These are phyloP conservation scores for Boeremia exigua DNA, from an alignment of 2,329 filamentous ascomycete species.

Conservation along the genomic window DNA sequence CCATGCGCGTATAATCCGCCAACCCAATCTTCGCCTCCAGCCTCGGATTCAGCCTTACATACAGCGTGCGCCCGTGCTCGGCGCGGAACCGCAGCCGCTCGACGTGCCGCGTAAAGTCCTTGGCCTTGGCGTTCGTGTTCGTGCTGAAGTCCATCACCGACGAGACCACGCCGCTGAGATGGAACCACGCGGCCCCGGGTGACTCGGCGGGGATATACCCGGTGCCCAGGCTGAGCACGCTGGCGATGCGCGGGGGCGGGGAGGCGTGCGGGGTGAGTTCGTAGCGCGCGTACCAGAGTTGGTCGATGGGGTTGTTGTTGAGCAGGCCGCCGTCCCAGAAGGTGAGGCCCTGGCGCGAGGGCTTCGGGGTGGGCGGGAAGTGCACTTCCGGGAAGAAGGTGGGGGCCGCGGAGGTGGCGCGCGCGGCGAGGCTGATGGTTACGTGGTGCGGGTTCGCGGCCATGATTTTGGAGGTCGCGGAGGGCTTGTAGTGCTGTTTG, in stretches of 20 bases:
- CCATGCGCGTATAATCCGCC: background rate
- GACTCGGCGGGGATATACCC: background rate
- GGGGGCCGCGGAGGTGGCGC: conserved; percentile 2
- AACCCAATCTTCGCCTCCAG: background rate
- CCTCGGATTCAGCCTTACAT: background rate
- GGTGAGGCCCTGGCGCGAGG: too few species aligned
- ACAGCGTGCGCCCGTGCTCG: background rate
- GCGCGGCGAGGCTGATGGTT: conserved; percentile 3
- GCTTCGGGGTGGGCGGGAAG: too few species aligned
- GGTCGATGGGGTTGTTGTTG: conserved; percentile 10
- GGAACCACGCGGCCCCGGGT: background rate
- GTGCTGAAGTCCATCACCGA: background rate
- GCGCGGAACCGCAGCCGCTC: background rate
- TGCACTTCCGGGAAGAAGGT: conserved; percentile 7
- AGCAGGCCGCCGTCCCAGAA: conserved; percentile 12
- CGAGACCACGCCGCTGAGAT: background rate
- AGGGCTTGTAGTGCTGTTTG: background rate
- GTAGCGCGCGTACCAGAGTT: conserved; percentile 6
- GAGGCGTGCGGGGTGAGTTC: background rate
- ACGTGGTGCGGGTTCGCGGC: background rate
- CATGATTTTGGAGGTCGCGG: background rate
- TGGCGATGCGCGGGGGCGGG: conserved; percentile 1
- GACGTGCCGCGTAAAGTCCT: background rate
- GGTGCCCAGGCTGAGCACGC: conserved; percentile 6
- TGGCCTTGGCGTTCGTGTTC: background rate